A percentile compares a stretch with the other conserved stretches of the same genome.
phyloP scores from a whole-genome alignment of 1,284 basidiomycete genomes.

The Boletus sp. region DNA sequence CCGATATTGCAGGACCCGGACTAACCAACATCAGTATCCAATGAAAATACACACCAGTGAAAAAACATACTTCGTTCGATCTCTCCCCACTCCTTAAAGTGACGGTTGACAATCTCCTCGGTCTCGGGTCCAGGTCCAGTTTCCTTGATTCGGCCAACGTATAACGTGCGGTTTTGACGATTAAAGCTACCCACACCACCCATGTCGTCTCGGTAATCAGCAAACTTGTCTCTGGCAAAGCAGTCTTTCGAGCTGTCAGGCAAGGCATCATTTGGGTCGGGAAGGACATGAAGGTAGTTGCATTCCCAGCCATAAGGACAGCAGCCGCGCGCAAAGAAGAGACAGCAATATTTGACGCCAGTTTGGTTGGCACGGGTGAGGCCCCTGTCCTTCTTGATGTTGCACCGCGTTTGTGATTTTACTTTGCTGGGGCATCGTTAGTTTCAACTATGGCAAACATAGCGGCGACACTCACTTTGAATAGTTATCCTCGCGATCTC shows the following conservation, averaged over 20 bases:
- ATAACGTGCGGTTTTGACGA: slow-evolving; percentile 90
- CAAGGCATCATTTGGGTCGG: slow-evolving; percentile 63
- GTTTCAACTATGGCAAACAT: neutral
- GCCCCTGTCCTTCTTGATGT: slow-evolving; percentile 85
- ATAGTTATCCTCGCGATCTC: slow-evolving; percentile 90
- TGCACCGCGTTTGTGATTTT: slow-evolving; percentile 88
- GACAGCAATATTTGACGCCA: slow-evolving; percentile 87
- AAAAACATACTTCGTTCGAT: slow-evolving; percentile 80
- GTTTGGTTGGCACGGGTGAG: slow-evolving; percentile 92
- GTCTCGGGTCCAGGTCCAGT: slow-evolving; percentile 84
- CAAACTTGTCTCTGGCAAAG: slow-evolving; percentile 95
- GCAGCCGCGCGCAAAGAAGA: slow-evolving; percentile 95
- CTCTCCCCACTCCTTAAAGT: slow-evolving; percentile 98
- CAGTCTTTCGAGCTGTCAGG: slow-evolving; percentile 94
- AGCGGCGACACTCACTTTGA: slow-evolving; percentile 63
- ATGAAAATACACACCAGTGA: slow-evolving; percentile 2
- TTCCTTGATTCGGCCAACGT: slow-evolving; percentile 92
- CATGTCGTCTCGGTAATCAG: slow-evolving; percentile 99
- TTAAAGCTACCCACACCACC: slow-evolving; percentile 97
- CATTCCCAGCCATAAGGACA: slow-evolving; percentile 98
- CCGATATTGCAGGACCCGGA: slow-evolving; percentile 89
- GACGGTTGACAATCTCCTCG: slow-evolving; percentile 83
- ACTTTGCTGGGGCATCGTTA: slow-evolving; percentile 65
- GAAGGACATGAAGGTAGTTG: slow-evolving; percentile 88
- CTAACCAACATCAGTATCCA: slow-evolving; percentile 36